Base-by-base conservation (phyloP, 2,329 filamentous ascomycete genomes). In the Fusarium sp. region DNA sequence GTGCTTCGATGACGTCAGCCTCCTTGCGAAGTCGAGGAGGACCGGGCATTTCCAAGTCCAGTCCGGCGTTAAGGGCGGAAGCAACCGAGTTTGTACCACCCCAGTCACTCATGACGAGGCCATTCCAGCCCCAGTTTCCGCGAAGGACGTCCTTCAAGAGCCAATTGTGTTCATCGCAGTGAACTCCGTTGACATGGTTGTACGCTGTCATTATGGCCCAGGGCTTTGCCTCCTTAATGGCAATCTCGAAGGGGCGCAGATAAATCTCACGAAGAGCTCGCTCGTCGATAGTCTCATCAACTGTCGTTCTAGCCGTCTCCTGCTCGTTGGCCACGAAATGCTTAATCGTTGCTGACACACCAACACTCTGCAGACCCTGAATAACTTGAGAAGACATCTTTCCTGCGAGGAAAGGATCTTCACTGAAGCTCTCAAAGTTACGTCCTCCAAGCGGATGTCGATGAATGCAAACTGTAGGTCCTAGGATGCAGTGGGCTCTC, bases 401-500 rank as follows among this genome's bases (percentile, higher is more conserved):
- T 10, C 86, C 86, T 2, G 85, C 80, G 4, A 88, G 80, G 37
- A 85, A 81, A 7, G 86, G 86, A 66, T 88, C 86, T 70, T 88
- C 85, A 30, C 82, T 84, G 65, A 86, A 85, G 54, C 82, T 84
- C 70, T 88, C 86, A 68, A 87, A 87, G 47, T 85, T 85, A 35
- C 86, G 83, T 5, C 86, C 86, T 8, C 86, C 86, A 0, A 87
- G 80, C 0, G 86, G 86, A 14, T 84, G 84, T 6, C 86, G 82
- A 45, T 87, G 85, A 40, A 87, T 86, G 73, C 84, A 87, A 40
- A 88, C 84, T 0, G 87, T 89, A 0, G 93, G 93, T 3, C 92
- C 93, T 11, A 95, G 86, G 74, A 93, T 89, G 17, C 94, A 88
- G 75, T 94, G 91, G 10, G 92, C 88, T 60, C 91, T 92, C 82